A percentile compares a stretch with the other conserved stretches of the same genome.
phyloP scores from a whole-genome alignment of 805 yeast genomes.

The Ogataea pignaliae region DNA sequence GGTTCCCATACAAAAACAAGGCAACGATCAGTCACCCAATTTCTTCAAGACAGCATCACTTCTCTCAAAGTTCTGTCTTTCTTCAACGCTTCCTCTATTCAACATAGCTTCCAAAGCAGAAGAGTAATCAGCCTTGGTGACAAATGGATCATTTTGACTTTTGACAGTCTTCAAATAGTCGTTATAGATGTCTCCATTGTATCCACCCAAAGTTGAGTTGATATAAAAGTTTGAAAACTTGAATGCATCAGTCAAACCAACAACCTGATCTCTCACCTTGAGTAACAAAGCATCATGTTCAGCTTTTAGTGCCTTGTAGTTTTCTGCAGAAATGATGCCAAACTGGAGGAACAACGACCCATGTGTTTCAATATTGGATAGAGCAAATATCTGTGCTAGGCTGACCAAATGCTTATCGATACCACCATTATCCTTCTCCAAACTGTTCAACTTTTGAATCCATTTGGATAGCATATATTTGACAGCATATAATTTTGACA shows the following conservation, averaged over 20 bases:
- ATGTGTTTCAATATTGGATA: conserved; percentile 63
- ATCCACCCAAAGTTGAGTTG: conserved; percentile 77
- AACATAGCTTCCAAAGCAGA: conserved; percentile 34
- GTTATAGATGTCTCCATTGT: conserved; percentile 79
- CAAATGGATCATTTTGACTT: conserved; percentile 42
- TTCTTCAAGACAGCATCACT: conserved; percentile 20
- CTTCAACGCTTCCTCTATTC: conserved; percentile 33
- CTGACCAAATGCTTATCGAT: conserved; percentile 47
- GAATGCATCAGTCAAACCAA: conserved; percentile 81
- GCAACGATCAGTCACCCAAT: not conserved
- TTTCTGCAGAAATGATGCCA: conserved; percentile 48
- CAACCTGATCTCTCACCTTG: conserved; percentile 59
- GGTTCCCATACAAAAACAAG: not conserved
- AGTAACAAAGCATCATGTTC: conserved; percentile 43
- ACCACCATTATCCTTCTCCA: conserved; percentile 29
- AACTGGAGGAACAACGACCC: conserved; percentile 68
- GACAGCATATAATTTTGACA: conserved; percentile 49
- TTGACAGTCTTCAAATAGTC: conserved; percentile 62
- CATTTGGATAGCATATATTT: conserved; percentile 41
- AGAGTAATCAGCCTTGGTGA: conserved; percentile 59
- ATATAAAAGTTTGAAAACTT: conserved; percentile 74
- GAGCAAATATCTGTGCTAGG: conserved; percentile 59
- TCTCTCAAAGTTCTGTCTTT: conserved; percentile 28
- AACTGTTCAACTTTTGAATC: conserved; percentile 29
- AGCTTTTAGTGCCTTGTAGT: conserved; percentile 36